Conservation (phyloP, 768 basidiomycete species). For the Gyrodon lividus region DNA sequence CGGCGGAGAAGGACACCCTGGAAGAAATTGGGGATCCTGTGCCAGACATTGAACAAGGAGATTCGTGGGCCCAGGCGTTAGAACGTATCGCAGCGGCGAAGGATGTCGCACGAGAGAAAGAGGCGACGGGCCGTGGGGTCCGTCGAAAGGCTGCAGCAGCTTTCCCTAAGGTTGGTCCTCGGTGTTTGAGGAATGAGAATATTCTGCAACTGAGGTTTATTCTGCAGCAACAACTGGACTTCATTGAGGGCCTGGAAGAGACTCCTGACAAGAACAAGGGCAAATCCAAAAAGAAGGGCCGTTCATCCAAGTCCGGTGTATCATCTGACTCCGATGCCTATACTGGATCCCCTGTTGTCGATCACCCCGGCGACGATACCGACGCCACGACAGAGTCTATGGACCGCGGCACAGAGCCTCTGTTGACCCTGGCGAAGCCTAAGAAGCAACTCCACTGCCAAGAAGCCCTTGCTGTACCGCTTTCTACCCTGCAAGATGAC, state of each 20-base stretch:
- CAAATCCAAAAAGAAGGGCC: slow-evolving; percentile 35
- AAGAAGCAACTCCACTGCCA: slow-evolving; percentile 7
- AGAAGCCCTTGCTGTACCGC: not conserved
- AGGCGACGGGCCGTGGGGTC: slow-evolving; percentile 68
- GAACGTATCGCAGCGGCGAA: slow-evolving; percentile 45
- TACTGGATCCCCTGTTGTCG: slow-evolving; percentile 19
- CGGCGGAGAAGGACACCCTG: slow-evolving; percentile 67
- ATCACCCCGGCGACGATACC: slow-evolving; percentile 18
- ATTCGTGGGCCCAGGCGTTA: slow-evolving; percentile 83
- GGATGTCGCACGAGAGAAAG: slow-evolving; percentile 42
- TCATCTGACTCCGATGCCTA: slow-evolving; percentile 45
- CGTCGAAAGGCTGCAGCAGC: slow-evolving; percentile 67
- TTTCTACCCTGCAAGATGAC: slow-evolving; percentile 2
- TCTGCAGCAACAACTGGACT: slow-evolving; percentile 30
- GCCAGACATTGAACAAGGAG: slow-evolving; percentile 48
- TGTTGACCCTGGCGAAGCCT: not conserved
- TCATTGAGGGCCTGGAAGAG: slow-evolving; percentile 36
- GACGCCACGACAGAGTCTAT: slow-evolving; percentile 27
- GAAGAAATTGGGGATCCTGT: slow-evolving; percentile 64
- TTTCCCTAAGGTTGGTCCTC: slow-evolving; percentile 34
- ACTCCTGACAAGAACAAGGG: slow-evolving; percentile 37
- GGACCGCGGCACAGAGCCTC: slow-evolving; percentile 9
- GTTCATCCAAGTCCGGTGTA: slow-evolving; percentile 25
- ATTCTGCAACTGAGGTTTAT: slow-evolving; percentile 1
- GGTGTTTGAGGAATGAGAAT: not conserved